Conservation (phyloP, 1,284 basidiomycete species). For the Taiwanofungus camphoratus region DNA sequence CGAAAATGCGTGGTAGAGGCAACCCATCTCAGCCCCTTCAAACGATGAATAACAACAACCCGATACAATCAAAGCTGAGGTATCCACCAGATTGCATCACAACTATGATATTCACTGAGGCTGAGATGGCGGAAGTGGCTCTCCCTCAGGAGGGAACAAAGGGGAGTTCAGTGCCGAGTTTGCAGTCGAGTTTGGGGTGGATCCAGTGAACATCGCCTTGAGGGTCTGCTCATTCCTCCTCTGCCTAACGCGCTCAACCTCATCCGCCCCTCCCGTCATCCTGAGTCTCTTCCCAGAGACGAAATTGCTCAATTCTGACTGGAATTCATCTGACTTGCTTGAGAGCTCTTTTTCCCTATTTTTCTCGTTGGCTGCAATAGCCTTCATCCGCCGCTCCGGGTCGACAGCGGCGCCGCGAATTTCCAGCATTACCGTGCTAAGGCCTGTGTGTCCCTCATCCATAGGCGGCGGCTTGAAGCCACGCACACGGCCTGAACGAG, state of each 20-base stretch:
- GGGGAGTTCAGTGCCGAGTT: constrained; percentile 12
- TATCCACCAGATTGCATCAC: too few species aligned
- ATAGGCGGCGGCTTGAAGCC: constrained; percentile 50
- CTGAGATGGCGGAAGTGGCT: not conserved
- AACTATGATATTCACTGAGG: too few species aligned
- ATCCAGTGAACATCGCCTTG: constrained; percentile 75
- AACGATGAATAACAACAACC: too few species aligned
- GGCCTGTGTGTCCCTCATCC: constrained; percentile 59
- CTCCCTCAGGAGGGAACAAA: not conserved
- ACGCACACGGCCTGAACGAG: constrained; percentile 33
- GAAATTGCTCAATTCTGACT: constrained; percentile 77
- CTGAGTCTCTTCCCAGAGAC: constrained; percentile 80
- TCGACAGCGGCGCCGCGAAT: constrained; percentile 81
- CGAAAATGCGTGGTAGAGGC: too few species aligned
- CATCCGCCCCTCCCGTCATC: constrained; percentile 93
- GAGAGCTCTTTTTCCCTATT: constrained; percentile 72
- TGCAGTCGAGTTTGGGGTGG: constrained; percentile 2
- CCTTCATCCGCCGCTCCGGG: constrained; percentile 77
- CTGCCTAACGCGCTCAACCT: constrained; percentile 81
- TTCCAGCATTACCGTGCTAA: constrained; percentile 80
- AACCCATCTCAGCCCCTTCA: too few species aligned
- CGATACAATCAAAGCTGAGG: too few species aligned
- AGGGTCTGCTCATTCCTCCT: constrained; percentile 78
- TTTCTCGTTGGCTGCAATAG: constrained; percentile 84
- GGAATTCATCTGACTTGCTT: constrained; percentile 70